A percentile compares a stretch with the other conserved stretches of the same genome.
Evolutionary conservation across 805 yeast genomes (phyloP).

Genomic region (Starmerella apis): DNA sequence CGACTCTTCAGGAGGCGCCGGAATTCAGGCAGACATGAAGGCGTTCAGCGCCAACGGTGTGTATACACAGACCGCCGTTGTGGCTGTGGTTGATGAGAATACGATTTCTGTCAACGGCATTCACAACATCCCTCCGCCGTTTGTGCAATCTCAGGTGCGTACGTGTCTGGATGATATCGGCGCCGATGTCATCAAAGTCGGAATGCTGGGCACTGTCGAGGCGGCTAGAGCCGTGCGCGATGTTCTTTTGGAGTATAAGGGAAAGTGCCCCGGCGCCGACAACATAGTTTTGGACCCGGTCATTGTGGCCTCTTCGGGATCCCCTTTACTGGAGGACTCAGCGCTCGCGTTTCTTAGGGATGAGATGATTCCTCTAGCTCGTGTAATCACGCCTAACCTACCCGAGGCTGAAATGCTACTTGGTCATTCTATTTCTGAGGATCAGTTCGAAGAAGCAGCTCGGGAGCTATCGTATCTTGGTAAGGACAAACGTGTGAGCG

Average conservation of each 20-base stretch:
- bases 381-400: conserved; percentile 63
- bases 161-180: conserved; percentile 51
- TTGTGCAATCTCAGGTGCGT: conserved; percentile 42
- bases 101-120: conserved; percentile 32
- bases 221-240: conserved; percentile 42
- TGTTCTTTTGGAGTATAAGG: conserved; percentile 11
- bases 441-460: conserved; percentile 18
- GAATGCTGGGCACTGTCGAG: conserved; percentile 51
- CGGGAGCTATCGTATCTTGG: conserved; percentile 26
- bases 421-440: conserved; percentile 11
- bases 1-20: conserved; percentile 85
- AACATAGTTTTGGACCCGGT: conserved; percentile 65
- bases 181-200: conserved; percentile 64
- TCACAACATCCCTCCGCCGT: conserved; percentile 24
- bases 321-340: conserved; percentile 41
- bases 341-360: conserved; percentile 39
- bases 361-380: conserved; percentile 42
- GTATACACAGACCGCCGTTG: conserved; percentile 64
- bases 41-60: conserved; percentile 66
- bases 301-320: conserved; percentile 72
- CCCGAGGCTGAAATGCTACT: conserved; percentile 45
- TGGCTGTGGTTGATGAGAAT: conserved; percentile 75
- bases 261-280: conserved; percentile 5
- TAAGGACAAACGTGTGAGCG: conserved; percentile 20
- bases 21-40: conserved; percentile 80